These are phyloP conservation scores for Hyphochytrium catenoides DNA, from an alignment of 352 stramenopile species.

Conservation along the genomic window DNA sequence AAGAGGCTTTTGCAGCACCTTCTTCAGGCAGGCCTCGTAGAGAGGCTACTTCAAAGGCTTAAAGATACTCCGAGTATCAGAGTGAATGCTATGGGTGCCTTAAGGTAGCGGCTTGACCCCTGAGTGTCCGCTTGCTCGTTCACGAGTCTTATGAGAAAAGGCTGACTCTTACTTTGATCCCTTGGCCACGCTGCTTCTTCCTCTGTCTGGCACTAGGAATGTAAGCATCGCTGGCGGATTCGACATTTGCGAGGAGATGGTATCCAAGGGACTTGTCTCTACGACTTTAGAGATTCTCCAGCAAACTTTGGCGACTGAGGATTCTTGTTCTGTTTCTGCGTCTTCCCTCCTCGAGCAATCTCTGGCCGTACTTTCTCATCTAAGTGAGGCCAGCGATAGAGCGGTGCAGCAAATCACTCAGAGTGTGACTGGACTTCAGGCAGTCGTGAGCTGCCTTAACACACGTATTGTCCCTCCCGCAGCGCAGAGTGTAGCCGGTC, in stretches of 20 bases:
- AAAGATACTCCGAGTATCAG: slow-evolving; percentile 53
- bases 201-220: slow-evolving; percentile 17
- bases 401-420: slow-evolving; percentile 52
- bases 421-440: slow-evolving; percentile 31
- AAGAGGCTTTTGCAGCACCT: slow-evolving; percentile 39
- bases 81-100: slow-evolving; percentile 40
- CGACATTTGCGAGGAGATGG: slow-evolving; percentile 52
- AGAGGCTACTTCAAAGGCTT: slow-evolving; percentile 52
- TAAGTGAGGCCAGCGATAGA: slow-evolving; percentile 47
- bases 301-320: slow-evolving; percentile 21
- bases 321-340: no score
- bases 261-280: no score
- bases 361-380: slow-evolving; percentile 37
- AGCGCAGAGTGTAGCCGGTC: slow-evolving; percentile 47
- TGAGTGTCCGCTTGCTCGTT: not conserved
- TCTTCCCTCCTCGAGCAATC: slow-evolving; percentile 50
- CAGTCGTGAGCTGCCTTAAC: slow-evolving; percentile 38
- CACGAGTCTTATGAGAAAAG: not conserved
- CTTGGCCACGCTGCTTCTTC: slow-evolving; percentile 1
- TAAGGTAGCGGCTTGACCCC: slow-evolving; percentile 14
- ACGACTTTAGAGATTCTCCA: slow-evolving; percentile 42
- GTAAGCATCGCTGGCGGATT: slow-evolving; percentile 57
- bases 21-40: slow-evolving; percentile 38
- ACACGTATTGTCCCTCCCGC: slow-evolving; percentile 17
- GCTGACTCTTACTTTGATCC: no score